These are phyloP conservation scores for Musa balbisiana DNA, from an alignment of 202 grass and related monocot species.

Conservation along the genomic window DNA sequence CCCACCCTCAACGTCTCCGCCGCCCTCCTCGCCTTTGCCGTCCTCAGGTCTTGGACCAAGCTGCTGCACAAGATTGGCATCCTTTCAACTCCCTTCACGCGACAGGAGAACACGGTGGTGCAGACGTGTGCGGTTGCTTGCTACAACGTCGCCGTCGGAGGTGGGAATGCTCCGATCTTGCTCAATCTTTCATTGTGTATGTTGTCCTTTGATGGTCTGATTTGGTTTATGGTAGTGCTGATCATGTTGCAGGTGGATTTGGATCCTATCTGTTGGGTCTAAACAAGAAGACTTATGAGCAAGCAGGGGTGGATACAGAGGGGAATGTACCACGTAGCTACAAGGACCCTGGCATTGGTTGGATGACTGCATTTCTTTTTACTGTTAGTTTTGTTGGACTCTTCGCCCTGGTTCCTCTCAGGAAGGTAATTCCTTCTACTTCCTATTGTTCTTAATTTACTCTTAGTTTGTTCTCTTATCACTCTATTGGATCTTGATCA, in stretches of 20 bases:
- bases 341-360: slow-evolving; percentile 53
- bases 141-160: slow-evolving; percentile 89
- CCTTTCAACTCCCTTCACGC: slow-evolving; percentile 49
- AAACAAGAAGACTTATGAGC: slow-evolving; percentile 39
- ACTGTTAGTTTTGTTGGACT: slow-evolving; percentile 74
- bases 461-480: background rate
- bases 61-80: slow-evolving; percentile 47
- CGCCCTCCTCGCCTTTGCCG: slow-evolving; percentile 74
- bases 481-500: background rate
- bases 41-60: slow-evolving; percentile 72
- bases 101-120: slow-evolving; percentile 83
- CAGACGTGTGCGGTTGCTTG: slow-evolving; percentile 90
- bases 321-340: slow-evolving; percentile 36
- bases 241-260: slow-evolving; percentile 44
- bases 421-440: slow-evolving; percentile 46
- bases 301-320: slow-evolving; percentile 47
- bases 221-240: background rate
- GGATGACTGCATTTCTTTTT: slow-evolving; percentile 85
- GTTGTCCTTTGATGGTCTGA: background rate
- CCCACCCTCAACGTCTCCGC: slow-evolving; percentile 92
- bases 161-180: slow-evolving; percentile 20
- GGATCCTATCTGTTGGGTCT: slow-evolving; percentile 76
- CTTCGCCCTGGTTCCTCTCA: slow-evolving; percentile 66
- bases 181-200: background rate
- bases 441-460: background rate